Percentiles rank a stretch among this genome's conserved stretches.
Evolutionary conservation across 352 stramenopile species (phyloP).

Genomic region (Pythium apleroticum): DNA sequence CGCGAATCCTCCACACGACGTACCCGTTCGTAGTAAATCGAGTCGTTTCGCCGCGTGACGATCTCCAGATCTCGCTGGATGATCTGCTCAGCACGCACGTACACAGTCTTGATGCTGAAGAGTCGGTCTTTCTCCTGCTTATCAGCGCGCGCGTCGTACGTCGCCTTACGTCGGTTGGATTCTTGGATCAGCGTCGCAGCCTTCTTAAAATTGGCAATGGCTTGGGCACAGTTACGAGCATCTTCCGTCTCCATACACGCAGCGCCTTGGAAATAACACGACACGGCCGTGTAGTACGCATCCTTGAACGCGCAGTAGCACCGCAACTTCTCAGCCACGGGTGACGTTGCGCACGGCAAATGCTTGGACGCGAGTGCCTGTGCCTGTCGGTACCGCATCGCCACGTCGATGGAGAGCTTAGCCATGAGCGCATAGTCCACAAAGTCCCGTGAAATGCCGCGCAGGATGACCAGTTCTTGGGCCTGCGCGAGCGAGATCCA

Average conservation of each 20-base stretch:
- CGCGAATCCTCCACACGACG: not conserved
- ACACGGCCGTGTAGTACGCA: conserved; percentile 56
- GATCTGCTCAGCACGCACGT: conserved; percentile 60
- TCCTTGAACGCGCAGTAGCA: conserved; percentile 60
- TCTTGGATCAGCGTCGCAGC: conserved; percentile 37
- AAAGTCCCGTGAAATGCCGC: conserved; percentile 53
- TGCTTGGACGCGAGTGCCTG: conserved; percentile 31
- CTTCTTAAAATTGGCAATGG: conserved; percentile 63
- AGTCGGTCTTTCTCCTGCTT: conserved; percentile 41
- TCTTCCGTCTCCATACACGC: conserved; percentile 57
- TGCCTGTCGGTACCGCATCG: conserved; percentile 46
- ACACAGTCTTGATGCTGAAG: conserved; percentile 40
- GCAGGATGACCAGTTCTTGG: conserved; percentile 65
- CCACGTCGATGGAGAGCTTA: conserved; percentile 62
- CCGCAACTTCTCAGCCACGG: conserved; percentile 38
- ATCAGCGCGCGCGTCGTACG: conserved; percentile 43
- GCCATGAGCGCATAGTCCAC: conserved; percentile 70
- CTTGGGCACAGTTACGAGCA: conserved; percentile 44
- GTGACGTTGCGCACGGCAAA: conserved; percentile 41
- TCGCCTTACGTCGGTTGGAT: conserved; percentile 33
- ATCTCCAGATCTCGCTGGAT: conserved; percentile 70
- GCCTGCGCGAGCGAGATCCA: conserved; percentile 64
- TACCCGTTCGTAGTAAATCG: conserved; percentile 69
- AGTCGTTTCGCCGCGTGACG: conserved; percentile 65
- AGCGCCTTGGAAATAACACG: conserved; percentile 60